A percentile compares a stretch with the other conserved stretches of the same genome.
phyloP scores from a whole-genome alignment of 73 alveolate genomes.

The Paramecium biaurelia region DNA sequence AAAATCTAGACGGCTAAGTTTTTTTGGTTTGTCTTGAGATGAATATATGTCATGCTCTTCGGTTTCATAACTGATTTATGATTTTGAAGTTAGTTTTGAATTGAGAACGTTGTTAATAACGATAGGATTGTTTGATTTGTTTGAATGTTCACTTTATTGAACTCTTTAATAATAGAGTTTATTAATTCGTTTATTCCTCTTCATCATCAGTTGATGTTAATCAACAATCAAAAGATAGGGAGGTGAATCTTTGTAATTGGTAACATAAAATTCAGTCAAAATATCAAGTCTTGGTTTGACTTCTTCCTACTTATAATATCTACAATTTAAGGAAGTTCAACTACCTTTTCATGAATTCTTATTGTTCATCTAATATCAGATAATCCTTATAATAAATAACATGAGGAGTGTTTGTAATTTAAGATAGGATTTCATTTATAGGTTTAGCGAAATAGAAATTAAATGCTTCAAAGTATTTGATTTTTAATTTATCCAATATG shows the following conservation, averaged over 20 bases:
- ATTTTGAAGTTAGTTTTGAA: slow-evolving; percentile 21
- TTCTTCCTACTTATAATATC: slow-evolving; percentile 34
- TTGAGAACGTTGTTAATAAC: slow-evolving; percentile 14
- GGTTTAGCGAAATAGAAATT: slow-evolving; percentile 49
- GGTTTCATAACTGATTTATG: slow-evolving; percentile 15
- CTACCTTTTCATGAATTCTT: slow-evolving; percentile 50
- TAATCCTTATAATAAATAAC: slow-evolving; percentile 49
- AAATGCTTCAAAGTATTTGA: slow-evolving; percentile 31
- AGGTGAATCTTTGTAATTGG: slow-evolving; percentile 24
- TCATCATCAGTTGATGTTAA: slow-evolving; percentile 19
- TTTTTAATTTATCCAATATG: not conserved
- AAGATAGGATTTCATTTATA: slow-evolving; percentile 38
- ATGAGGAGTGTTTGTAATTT: not conserved
- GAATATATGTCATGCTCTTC: slow-evolving; percentile 35
- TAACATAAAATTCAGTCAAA: slow-evolving; percentile 39
- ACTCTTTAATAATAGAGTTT: slow-evolving; percentile 21
- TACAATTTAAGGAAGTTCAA: not conserved
- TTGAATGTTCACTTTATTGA: not conserved
- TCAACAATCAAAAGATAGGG: slow-evolving; percentile 5
- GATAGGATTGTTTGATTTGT: not conserved
- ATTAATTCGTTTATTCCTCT: not conserved
- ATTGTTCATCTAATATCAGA: slow-evolving; percentile 40
- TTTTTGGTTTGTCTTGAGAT: not conserved
- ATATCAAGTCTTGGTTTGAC: slow-evolving; percentile 46
- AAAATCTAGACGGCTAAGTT: not conserved